phyloP scores from a whole-genome alignment of 2,329 filamentous ascomycete species.

The Diaporthe batatas region DNA sequence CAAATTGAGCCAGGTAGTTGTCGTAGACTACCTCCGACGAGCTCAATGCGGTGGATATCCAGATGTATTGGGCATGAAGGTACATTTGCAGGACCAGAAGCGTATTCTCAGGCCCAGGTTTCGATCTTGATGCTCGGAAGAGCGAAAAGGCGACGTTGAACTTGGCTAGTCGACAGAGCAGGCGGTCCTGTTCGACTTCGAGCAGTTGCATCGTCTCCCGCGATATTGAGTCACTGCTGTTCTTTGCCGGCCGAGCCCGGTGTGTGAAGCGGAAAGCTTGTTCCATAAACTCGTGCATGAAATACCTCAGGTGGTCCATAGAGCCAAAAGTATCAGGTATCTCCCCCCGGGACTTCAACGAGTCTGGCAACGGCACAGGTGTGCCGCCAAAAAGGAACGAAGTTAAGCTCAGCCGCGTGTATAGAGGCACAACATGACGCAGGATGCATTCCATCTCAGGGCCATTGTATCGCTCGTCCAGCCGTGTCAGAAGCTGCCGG shows the following conservation, averaged over 20 bases:
- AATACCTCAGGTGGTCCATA: constrained; percentile 48
- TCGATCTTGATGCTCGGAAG: constrained; percentile 46
- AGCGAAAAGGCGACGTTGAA: constrained; percentile 51
- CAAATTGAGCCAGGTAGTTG: constrained; percentile 50
- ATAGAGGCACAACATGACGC: constrained; percentile 40
- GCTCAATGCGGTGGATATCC: constrained; percentile 51
- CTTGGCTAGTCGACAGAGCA: constrained; percentile 50
- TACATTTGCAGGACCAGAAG: constrained; percentile 53
- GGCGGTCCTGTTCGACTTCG: constrained; percentile 50
- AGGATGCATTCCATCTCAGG: constrained; percentile 54
- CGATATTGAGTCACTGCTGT: constrained; percentile 47
- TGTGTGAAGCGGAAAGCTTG: constrained; percentile 55
- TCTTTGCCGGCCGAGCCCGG: constrained; percentile 45
- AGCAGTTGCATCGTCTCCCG: constrained; percentile 47
- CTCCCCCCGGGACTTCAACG: constrained; percentile 50
- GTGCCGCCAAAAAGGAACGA: constrained; percentile 49
- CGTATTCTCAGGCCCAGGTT: constrained; percentile 42
- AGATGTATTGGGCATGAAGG: constrained; percentile 50
- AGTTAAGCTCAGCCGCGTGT: constrained; percentile 48
- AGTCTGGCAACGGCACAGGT: constrained; percentile 53
- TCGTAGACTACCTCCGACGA: constrained; percentile 51
- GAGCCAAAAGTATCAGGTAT: constrained; percentile 53
- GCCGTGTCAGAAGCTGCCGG: constrained; percentile 55
- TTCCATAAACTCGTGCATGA: constrained; percentile 57
- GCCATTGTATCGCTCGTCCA: constrained; percentile 47